phyloP scores from a whole-genome alignment of 192 early-diverging fungal species.

The Rhizoclosmatium globosum region DNA sequence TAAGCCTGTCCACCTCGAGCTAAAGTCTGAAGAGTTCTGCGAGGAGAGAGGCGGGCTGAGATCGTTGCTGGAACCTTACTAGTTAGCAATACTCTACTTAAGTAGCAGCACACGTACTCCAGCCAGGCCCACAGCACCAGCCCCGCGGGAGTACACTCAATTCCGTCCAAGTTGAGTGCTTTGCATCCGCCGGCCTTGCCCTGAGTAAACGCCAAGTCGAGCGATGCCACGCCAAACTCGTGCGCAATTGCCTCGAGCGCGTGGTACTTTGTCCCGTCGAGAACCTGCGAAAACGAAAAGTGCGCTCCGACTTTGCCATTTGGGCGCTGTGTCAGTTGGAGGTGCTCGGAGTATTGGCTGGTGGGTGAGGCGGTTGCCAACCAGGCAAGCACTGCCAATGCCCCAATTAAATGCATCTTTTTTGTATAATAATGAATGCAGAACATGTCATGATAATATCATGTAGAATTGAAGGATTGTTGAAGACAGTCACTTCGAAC shows the following conservation, averaged over 20 bases:
- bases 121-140: slow-evolving; percentile 68
- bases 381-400: not conserved
- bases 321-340: slow-evolving; percentile 72
- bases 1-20: slow-evolving; percentile 84
- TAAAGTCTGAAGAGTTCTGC: slow-evolving; percentile 35
- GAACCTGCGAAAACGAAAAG: slow-evolving; percentile 73
- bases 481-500: not conserved
- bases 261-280: slow-evolving; percentile 30
- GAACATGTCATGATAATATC: no score
- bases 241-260: slow-evolving; percentile 69
- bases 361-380: not conserved
- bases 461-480: no score
- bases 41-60: slow-evolving; percentile 10
- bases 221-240: slow-evolving; percentile 75
- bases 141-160: slow-evolving; percentile 66
- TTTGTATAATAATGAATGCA: no score
- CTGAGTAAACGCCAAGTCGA: slow-evolving; percentile 90
- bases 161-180: slow-evolving; percentile 57
- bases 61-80: not conserved
- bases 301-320: slow-evolving; percentile 85
- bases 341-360: slow-evolving; percentile 42
- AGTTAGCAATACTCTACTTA: not conserved
- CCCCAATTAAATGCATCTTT: not conserved
- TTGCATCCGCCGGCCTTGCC: slow-evolving; percentile 88
- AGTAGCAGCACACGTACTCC: not conserved